Percentiles rank a stretch among this genome's conserved stretches.
Evolutionary conservation across 2,329 filamentous ascomycete species (phyloP).

Genomic region (Stemphylium vesicarium): DNA sequence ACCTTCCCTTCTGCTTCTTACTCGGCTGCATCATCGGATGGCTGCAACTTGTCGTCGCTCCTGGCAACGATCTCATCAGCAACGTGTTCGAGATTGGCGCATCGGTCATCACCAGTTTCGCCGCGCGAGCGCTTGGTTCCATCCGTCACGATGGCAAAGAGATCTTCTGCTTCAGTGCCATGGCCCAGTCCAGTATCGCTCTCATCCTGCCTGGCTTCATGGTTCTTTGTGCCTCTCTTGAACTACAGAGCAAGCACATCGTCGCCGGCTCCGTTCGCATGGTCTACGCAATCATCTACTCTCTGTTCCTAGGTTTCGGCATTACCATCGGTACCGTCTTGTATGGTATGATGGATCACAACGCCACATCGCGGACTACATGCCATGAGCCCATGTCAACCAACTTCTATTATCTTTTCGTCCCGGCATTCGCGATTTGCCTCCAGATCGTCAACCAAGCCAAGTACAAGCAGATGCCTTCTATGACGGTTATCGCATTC

Average conservation of each 20-base stretch:
- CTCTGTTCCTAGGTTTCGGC: conserved; percentile 59
- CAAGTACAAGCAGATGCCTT: conserved; percentile 77
- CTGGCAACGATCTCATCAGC: conserved; percentile 72
- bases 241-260: conserved; percentile 57
- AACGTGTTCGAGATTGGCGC: conserved; percentile 60
- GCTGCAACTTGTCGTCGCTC: conserved; percentile 76
- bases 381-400: conserved; percentile 57
- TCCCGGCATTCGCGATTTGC: conserved; percentile 74
- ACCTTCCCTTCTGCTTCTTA: conserved; percentile 77
- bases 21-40: conserved; percentile 76
- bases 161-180: conserved; percentile 59
- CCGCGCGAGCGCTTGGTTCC: conserved; percentile 57
- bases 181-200: conserved; percentile 58
- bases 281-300: conserved; percentile 61
- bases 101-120: conserved; percentile 57
- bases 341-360: conserved; percentile 56
- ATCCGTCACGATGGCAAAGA: conserved; percentile 50
- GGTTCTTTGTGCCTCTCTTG: conserved; percentile 57
- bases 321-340: conserved; percentile 59
- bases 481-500: conserved; percentile 77
- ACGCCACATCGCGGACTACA: conserved; percentile 53
- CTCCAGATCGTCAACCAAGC: conserved; percentile 81
- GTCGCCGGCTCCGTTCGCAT: conserved; percentile 60
- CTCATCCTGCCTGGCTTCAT: conserved; percentile 59
- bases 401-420: conserved; percentile 71